Percentiles rank a stretch among this genome's conserved stretches.
Conservation (phyloP, 805 yeast genomes). For the Vanderwaltozyma tropicalis region DNA sequence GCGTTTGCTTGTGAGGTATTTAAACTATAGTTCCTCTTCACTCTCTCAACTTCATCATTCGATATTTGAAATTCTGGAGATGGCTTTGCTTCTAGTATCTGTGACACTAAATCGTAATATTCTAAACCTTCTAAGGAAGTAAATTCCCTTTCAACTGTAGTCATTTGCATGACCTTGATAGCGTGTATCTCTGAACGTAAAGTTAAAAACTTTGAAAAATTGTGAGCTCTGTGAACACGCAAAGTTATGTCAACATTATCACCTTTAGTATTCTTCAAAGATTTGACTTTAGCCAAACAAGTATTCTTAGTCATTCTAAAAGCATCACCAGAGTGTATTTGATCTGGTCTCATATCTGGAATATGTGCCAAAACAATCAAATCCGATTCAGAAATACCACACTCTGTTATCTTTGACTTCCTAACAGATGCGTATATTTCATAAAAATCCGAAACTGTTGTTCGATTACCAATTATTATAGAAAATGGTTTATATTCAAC, state of each 20-base stretch:
- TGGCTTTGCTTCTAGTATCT: conserved; percentile 60
- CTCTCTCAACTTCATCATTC: conserved; percentile 30
- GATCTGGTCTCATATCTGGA: conserved; percentile 26
- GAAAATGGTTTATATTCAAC: conserved; percentile 48
- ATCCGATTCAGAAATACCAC: conserved; percentile 64
- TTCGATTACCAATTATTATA: conserved; percentile 64
- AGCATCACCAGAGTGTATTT: conserved; percentile 26
- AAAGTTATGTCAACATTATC: conserved; percentile 69
- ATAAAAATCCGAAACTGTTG: conserved; percentile 75
- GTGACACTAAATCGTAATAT: conserved; percentile 65
- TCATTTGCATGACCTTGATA: conserved; percentile 73
- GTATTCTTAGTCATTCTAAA: conserved; percentile 31
- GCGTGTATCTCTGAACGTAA: conserved; percentile 58
- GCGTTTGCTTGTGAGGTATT: conserved; percentile 90
- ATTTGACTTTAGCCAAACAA: conserved; percentile 73
- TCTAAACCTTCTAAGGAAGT: conserved; percentile 72
- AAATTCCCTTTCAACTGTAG: conserved; percentile 87
- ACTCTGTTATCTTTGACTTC: conserved; percentile 38
- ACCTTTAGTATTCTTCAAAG: conserved; percentile 52
- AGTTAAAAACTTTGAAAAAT: conserved; percentile 42
- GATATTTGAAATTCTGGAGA: conserved; percentile 20
- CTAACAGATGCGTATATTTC: conserved; percentile 73
- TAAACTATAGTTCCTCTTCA: conserved; percentile 45
- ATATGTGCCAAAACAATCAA: conserved; percentile 53
- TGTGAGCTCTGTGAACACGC: conserved; percentile 42